phyloP scores from a whole-genome alignment of 306 rosid genomes.

The Acacia acuminata region DNA sequence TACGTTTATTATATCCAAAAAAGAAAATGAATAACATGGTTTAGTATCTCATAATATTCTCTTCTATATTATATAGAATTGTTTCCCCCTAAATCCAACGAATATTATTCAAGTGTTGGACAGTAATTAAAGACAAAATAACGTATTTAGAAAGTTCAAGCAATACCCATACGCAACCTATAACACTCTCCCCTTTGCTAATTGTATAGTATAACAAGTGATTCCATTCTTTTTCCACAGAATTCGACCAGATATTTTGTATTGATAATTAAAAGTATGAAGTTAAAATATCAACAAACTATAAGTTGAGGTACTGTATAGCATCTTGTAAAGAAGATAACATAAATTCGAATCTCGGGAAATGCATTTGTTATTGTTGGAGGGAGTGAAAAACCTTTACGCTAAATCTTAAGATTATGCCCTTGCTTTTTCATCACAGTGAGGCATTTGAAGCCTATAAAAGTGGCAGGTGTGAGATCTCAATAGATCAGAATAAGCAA shows the following conservation, averaged over 20 bases:
- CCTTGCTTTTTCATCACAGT: slow-evolving; percentile 1
- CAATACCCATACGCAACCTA: background rate
- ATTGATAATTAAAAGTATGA: too few species aligned
- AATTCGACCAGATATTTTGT: background rate
- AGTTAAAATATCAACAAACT: too few species aligned
- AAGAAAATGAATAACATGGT: background rate
- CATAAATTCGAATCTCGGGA: too few species aligned
- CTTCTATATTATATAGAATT: background rate
- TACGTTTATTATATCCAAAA: background rate
- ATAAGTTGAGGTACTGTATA: too few species aligned
- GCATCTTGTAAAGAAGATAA: too few species aligned
- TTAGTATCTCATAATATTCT: background rate
- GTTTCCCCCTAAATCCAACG: background rate
- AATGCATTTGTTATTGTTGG: too few species aligned
- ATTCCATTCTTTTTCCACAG: background rate
- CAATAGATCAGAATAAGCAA: too few species aligned
- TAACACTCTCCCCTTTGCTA: background rate
- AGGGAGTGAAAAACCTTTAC: rapidly evolving
- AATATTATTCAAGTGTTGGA: background rate
- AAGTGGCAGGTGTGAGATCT: background rate
- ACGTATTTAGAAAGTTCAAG: background rate
- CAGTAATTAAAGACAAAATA: background rate
- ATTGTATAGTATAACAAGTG: background rate
- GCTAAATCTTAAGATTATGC: too few species aligned
- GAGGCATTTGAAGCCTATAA: slow-evolving; percentile 27